Evolutionary conservation across 129 eudicot species (phyloP).

Genomic region (Pulicaria dysenterica): DNA sequence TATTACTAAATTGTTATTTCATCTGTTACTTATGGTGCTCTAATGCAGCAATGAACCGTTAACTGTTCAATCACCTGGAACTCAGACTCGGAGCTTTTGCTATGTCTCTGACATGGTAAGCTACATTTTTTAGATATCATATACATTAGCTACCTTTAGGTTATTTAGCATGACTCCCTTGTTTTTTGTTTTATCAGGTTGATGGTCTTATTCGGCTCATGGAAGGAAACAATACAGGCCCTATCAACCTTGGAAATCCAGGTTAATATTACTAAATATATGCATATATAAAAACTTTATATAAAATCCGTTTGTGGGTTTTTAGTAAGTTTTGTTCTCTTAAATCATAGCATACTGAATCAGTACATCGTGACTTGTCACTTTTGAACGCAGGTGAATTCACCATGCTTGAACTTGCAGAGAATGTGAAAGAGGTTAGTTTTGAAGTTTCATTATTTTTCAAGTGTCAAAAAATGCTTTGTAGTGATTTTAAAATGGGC

Average conservation of each 20-base stretch:
- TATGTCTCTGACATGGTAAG: slow-evolving; percentile 94
- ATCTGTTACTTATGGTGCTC: neutral
- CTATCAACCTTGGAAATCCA: slow-evolving; percentile 96
- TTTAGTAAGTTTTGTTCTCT: neutral
- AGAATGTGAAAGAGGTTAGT: slow-evolving; percentile 85
- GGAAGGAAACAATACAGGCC: slow-evolving; percentile 96
- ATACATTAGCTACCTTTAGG: neutral
- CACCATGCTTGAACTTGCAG: slow-evolving; percentile 80
- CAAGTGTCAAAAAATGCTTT: slow-evolving; percentile 10
- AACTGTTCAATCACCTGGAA: slow-evolving; percentile 96
- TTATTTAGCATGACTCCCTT: slow-evolving; percentile 15
- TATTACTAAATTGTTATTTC: neutral
- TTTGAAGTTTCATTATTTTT: neutral
- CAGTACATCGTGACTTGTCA: neutral
- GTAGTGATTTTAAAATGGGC: neutral
- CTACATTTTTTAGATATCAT: neutral
- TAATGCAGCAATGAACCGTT: slow-evolving; percentile 69
- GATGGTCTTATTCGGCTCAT: slow-evolving; percentile 92
- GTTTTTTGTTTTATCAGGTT: slow-evolving; percentile 49
- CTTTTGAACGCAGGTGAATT: slow-evolving; percentile 64
- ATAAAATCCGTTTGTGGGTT: neutral
- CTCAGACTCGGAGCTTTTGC: slow-evolving; percentile 97
- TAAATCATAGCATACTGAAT: neutral
- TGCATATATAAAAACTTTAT: neutral
- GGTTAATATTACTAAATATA: slow-evolving; percentile 39